phyloP scores from a whole-genome alignment of 2,329 filamentous ascomycete genomes.

The Sporothrix schenckii region DNA sequence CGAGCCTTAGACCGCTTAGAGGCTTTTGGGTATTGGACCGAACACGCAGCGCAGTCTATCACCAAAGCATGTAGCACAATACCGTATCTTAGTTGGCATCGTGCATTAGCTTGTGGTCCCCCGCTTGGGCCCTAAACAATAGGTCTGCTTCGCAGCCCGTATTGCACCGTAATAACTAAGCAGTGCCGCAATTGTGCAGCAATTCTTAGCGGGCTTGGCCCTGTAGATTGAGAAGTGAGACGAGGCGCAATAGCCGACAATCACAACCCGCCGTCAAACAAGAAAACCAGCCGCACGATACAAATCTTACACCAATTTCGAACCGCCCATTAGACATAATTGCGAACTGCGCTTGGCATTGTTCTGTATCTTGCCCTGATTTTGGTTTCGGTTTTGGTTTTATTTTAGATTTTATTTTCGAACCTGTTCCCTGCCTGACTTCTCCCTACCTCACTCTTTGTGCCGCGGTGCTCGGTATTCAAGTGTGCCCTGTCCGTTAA shows the following conservation, averaged over 20 bases:
- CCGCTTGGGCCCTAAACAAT: slow-evolving; percentile 1
- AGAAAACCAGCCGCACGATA: slow-evolving; percentile 11
- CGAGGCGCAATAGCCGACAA: background rate
- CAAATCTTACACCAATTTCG: background rate
- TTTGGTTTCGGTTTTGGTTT: background rate
- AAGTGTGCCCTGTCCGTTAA: slow-evolving; percentile 14
- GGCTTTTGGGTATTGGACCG: too few species aligned
- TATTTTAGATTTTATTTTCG: background rate
- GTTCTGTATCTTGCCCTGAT: slow-evolving; percentile 20
- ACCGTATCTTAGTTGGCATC: background rate
- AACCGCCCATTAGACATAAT: background rate
- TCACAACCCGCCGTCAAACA: background rate
- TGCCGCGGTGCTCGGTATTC: background rate
- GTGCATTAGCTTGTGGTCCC: background rate
- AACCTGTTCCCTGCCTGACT: background rate
- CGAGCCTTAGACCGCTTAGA: background rate
- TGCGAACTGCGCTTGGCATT: background rate
- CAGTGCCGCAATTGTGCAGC: background rate
- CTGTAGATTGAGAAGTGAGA: background rate
- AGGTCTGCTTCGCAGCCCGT: background rate
- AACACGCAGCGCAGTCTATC: background rate
- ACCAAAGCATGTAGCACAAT: slow-evolving; percentile 1
- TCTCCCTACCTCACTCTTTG: background rate
- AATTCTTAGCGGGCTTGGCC: slow-evolving; percentile 14
- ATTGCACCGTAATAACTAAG: background rate